These are phyloP conservation scores for Tuber umbilicatum DNA, from an alignment of 495 filamentous ascomycete genomes.

Conservation along the genomic window DNA sequence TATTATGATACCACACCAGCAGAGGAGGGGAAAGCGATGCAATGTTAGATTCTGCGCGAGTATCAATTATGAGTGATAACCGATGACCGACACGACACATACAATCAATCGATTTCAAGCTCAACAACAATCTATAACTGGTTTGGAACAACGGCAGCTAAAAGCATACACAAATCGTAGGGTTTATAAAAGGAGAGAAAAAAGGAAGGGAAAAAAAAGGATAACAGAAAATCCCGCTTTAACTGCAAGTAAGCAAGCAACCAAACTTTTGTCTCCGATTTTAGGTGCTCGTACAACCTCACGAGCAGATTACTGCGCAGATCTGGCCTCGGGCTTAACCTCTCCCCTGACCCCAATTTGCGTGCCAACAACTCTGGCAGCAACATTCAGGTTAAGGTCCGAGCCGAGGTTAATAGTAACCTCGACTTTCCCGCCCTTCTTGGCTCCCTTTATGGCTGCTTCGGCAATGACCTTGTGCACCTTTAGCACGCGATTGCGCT, in stretches of 20 bases:
- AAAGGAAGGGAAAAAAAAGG: neutral
- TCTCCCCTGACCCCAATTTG: conserved; percentile 76
- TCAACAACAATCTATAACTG: neutral
- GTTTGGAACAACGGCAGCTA: neutral
- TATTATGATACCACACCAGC: too few species aligned
- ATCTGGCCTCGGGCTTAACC: conserved; percentile 45
- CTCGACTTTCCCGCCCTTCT: conserved; percentile 87
- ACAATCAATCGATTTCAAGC: neutral
- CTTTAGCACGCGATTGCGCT: conserved; percentile 87
- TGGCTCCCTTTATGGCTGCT: conserved; percentile 69
- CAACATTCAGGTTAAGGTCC: conserved; percentile 70
- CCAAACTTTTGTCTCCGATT: neutral
- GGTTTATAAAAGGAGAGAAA: neutral
- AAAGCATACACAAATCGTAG: neutral
- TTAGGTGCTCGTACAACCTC: neutral
- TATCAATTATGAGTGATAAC: neutral
- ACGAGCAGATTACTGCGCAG: neutral
- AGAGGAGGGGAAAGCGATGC: neutral
- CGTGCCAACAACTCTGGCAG: conserved; percentile 75
- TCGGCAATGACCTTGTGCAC: conserved; percentile 77
- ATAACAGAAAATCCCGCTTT: neutral
- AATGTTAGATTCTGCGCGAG: neutral
- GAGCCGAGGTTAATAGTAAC: conserved; percentile 77
- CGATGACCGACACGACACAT: neutral
- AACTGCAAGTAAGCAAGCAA: neutral